Evolutionary conservation across 345 rosid genomes (phyloP).

Genomic region (Cardiospermum halicacabum): DNA sequence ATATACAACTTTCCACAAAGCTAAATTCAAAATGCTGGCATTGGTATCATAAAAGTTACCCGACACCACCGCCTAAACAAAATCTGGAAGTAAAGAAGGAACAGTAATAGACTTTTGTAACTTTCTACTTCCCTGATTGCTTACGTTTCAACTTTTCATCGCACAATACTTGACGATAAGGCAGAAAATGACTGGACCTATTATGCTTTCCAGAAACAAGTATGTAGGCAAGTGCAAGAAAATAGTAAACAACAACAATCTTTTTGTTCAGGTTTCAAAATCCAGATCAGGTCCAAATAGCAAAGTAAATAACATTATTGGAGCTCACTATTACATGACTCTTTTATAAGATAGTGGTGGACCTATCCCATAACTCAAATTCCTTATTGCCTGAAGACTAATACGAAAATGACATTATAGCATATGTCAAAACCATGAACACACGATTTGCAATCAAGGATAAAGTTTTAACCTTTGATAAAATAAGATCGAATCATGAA

Average conservation of each 20-base stretch:
- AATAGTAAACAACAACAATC: conserved; percentile 11
- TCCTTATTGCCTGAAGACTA: conserved; percentile 18
- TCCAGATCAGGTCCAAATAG: conserved; percentile 10
- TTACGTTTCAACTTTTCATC: conserved; percentile 17
- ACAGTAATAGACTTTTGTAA: conserved; percentile 1
- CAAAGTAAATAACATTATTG: conserved; percentile 27
- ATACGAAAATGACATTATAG: not conserved
- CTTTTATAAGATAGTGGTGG: conserved; percentile 25
- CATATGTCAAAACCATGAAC: no score
- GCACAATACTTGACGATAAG: conserved; percentile 7
- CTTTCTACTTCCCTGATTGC: conserved; percentile 9
- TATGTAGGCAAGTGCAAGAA: conserved; percentile 4
- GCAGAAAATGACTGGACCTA: conserved; percentile 2
- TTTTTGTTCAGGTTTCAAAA: conserved; percentile 4
- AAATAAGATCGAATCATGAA: not conserved
- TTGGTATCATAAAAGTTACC: not conserved
- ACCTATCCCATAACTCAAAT: conserved; percentile 20
- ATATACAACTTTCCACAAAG: conserved; percentile 2
- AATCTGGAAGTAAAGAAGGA: conserved; percentile 13
- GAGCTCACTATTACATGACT: conserved; percentile 28
- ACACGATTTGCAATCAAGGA: no score
- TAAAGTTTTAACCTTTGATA: not conserved
- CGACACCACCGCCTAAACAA: not conserved
- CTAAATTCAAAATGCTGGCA: not conserved
- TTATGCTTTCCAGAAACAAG: not conserved